phyloP scores from a whole-genome alignment of 768 basidiomycete genomes.

The Cystobasidium tubakii region DNA sequence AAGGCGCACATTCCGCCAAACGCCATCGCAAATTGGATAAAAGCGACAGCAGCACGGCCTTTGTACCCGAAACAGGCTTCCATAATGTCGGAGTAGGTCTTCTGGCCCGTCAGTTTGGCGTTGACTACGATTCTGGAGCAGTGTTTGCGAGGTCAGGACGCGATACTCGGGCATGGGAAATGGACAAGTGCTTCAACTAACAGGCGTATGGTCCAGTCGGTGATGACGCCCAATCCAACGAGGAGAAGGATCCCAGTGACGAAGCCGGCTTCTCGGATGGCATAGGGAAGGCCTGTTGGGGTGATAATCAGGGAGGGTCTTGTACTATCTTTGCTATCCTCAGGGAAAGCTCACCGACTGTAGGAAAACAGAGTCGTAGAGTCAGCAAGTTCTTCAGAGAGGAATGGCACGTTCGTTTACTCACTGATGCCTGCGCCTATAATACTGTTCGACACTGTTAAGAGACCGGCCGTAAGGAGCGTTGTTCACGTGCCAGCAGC shows the following conservation, averaged over 20 bases:
- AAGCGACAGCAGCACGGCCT: conserved; percentile 87
- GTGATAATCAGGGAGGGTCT: background rate
- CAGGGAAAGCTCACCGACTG: conserved; percentile 45
- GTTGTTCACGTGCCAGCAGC: background rate
- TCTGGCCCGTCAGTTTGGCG: conserved; percentile 87
- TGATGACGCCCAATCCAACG: conserved; percentile 69
- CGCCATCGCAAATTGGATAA: conserved; percentile 96
- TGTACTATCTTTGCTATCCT: conserved; percentile 50
- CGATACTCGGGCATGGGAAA: background rate
- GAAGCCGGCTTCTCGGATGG: conserved; percentile 89
- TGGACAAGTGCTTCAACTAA: background rate
- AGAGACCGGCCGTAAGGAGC: background rate
- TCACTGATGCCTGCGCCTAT: conserved; percentile 23
- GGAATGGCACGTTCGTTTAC: background rate
- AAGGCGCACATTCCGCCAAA: conserved; percentile 99
- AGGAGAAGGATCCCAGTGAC: conserved; percentile 78
- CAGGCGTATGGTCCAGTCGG: conserved; percentile 90
- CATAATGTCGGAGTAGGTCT: conserved; percentile 49
- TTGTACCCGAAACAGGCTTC: conserved; percentile 63
- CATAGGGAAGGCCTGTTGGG: conserved; percentile 64
- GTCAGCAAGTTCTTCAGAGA: background rate
- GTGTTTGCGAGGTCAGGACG: background rate
- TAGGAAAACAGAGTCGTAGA: background rate
- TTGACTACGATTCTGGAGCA: conserved; percentile 60
- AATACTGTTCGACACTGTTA: conserved; percentile 5